Evolutionary conservation across 768 basidiomycete genomes (phyloP), one percentile per base, ranked within the genome.

Genomic region (Pleurotus platypus): DNA sequence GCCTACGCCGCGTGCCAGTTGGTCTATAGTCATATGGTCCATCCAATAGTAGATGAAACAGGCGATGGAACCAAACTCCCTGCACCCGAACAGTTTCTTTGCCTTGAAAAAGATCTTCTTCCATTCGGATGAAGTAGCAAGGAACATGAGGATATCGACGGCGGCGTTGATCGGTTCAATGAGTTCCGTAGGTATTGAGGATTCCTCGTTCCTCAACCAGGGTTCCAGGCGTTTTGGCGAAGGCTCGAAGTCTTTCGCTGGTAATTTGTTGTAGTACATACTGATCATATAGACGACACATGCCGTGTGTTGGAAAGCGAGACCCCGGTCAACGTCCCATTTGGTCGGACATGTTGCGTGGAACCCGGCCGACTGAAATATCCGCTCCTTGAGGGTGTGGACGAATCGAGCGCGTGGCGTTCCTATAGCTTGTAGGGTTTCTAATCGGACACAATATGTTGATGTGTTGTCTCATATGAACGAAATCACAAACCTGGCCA

Each of bases 371-470:
- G 72, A 64, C 27, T 70, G 69, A 35, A 85, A 69, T 60, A 82
- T 81, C 13, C 72, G 64, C 2, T 68, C 64, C 50, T 83, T 76
- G 2, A 91, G 60, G 11, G 74, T 69, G n/a, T 86, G 85, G 13
- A 89, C 75, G 64, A 90, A 84, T 1, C 65, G 57, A 0, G 85
- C 74, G 59, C 84, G 81, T 0, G 82, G 77, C 0, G 83, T 81
- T 50, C 72, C 79, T 57, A 83, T 72, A 0, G 88, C 89, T 64
- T 88, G 84, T 12, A 92, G 72, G 66, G 86, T 86, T 64, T 91
- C 89, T 79, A 67, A 20, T 47, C 8, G 15, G 37, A 4, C 51
- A 9, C 5, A 48, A 40, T 35, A 53, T 3, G 35, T 12, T 42
- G 39, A 26, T 30, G 13, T 13, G 12, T 26, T 8, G 46, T 13